Percentiles rank a stretch among this genome's conserved stretches.
phyloP scores from a whole-genome alignment of 306 rosid species.

The Ormosia emarginata region DNA sequence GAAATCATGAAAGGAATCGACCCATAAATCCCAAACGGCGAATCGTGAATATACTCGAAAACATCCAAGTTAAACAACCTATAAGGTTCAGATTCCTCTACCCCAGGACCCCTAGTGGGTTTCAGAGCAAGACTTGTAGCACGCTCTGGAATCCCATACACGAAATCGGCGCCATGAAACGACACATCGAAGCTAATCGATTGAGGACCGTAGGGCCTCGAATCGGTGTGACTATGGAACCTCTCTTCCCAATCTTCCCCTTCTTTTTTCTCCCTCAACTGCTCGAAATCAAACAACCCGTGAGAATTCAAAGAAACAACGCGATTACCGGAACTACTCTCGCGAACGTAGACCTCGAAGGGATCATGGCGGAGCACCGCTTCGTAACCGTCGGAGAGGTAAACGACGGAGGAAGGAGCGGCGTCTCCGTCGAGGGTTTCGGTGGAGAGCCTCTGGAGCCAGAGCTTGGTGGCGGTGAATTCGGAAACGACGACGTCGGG shows the following conservation, averaged over 20 bases:
- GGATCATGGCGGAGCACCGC: constrained; percentile 87
- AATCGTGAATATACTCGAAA: constrained; percentile 76
- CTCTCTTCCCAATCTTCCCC: constrained; percentile 83
- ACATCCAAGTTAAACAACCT: constrained; percentile 87
- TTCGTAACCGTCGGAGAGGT: constrained; percentile 60
- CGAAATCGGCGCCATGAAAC: constrained; percentile 71
- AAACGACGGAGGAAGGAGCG: constrained; percentile 49
- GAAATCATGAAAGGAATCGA: constrained; percentile 93
- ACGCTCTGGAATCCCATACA: constrained; percentile 91
- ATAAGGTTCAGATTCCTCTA: constrained; percentile 85
- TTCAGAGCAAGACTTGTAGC: constrained; percentile 69
- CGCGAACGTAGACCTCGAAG: constrained; percentile 76
- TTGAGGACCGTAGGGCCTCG: constrained; percentile 85
- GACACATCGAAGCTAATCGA: constrained; percentile 90
- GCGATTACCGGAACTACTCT: constrained; percentile 52
- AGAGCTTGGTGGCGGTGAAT: constrained; percentile 51
- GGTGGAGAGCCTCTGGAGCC: constrained; percentile 56
- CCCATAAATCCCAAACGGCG: constrained; percentile 88
- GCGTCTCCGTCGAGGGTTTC: constrained; percentile 41
- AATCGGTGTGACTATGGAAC: constrained; percentile 67
- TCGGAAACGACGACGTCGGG: constrained; percentile 74
- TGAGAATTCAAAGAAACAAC: constrained; percentile 75
- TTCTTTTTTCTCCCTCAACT: constrained; percentile 51
- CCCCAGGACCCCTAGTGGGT: constrained; percentile 83
- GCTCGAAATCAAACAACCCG: constrained; percentile 90